Evolutionary conservation across 805 yeast species (phyloP).

Genomic region (Candida oleophila): DNA sequence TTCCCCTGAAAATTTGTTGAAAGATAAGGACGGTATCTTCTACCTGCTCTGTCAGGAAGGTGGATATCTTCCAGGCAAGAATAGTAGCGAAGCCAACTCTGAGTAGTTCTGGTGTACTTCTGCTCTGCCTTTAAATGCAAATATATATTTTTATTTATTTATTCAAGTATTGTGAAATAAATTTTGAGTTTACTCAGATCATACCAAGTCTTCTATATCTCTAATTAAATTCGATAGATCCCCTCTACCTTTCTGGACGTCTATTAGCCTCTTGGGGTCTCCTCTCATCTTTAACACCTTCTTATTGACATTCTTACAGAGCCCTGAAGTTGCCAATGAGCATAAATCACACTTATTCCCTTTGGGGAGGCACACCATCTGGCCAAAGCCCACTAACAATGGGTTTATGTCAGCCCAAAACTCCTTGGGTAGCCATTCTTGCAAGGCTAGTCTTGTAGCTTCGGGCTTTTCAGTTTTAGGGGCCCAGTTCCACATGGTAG

Average conservation of each 20-base stretch:
- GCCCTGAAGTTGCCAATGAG: slow-evolving; percentile 45
- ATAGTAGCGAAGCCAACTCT: background rate
- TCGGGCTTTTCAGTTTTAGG: slow-evolving; percentile 63
- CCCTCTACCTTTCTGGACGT: slow-evolving; percentile 32
- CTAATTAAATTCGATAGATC: slow-evolving; percentile 23
- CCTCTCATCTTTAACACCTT: slow-evolving; percentile 31
- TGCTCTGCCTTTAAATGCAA: background rate
- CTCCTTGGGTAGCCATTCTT: slow-evolving; percentile 70
- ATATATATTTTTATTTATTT: background rate
- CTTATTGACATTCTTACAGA: slow-evolving; percentile 61
- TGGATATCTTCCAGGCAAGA: slow-evolving; percentile 20
- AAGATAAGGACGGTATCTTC: slow-evolving; percentile 27
- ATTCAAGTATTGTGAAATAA: background rate
- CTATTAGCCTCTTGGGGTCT: slow-evolving; percentile 24
- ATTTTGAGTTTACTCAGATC: background rate
- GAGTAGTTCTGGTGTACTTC: background rate
- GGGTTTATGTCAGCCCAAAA: slow-evolving; percentile 88
- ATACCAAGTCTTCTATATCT: slow-evolving; percentile 7
- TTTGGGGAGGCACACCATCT: slow-evolving; percentile 75
- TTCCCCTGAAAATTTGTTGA: slow-evolving; percentile 30
- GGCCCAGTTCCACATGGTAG: slow-evolving; percentile 82
- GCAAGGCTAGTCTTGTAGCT: slow-evolving; percentile 62
- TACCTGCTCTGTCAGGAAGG: slow-evolving; percentile 41
- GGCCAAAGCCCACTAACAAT: slow-evolving; percentile 89
- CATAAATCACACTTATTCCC: slow-evolving; percentile 74